These are phyloP conservation scores for Heterobasidion annosum DNA, from an alignment of 1,284 basidiomycete genomes.

Conservation along the genomic window DNA sequence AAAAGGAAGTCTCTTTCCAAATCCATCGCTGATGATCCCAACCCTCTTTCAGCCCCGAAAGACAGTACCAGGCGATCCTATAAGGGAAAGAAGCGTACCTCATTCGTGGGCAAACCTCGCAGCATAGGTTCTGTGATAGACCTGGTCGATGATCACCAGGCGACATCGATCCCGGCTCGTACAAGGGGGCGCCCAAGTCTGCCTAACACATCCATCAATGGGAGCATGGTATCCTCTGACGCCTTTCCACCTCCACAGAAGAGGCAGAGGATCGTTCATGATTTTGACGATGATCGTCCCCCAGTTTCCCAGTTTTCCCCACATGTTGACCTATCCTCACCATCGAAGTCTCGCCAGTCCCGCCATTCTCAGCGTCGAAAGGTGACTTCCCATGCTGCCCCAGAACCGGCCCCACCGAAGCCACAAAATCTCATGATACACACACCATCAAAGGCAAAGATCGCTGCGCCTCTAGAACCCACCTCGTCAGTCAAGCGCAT, in stretches of 20 bases:
- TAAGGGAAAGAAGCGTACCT: background rate
- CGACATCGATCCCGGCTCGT: background rate
- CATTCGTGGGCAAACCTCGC: background rate
- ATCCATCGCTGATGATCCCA: background rate
- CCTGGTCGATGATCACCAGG: background rate
- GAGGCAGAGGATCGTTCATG: background rate
- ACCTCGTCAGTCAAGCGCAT: slow-evolving; percentile 36
- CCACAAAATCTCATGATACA: slow-evolving; percentile 5
- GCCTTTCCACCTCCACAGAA: background rate
- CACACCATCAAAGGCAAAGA: slow-evolving; percentile 4
- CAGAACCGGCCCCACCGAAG: background rate
- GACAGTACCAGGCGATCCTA: background rate
- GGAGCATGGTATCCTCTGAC: background rate
- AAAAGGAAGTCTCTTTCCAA: slow-evolving; percentile 1
- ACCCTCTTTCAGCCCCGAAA: background rate
- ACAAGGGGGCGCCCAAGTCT: background rate
- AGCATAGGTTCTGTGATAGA: background rate
- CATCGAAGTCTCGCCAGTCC: background rate
- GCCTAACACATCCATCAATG: background rate
- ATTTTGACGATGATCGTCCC: background rate
- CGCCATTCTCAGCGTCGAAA: background rate
- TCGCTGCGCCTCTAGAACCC: slow-evolving; percentile 15
- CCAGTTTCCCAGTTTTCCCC: background rate
- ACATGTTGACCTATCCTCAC: background rate
- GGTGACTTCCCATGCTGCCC: background rate